A percentile compares a stretch with the other conserved stretches of the same genome.
phyloP scores from a whole-genome alignment of 1,284 basidiomycete genomes.

The Malassezia nana region DNA sequence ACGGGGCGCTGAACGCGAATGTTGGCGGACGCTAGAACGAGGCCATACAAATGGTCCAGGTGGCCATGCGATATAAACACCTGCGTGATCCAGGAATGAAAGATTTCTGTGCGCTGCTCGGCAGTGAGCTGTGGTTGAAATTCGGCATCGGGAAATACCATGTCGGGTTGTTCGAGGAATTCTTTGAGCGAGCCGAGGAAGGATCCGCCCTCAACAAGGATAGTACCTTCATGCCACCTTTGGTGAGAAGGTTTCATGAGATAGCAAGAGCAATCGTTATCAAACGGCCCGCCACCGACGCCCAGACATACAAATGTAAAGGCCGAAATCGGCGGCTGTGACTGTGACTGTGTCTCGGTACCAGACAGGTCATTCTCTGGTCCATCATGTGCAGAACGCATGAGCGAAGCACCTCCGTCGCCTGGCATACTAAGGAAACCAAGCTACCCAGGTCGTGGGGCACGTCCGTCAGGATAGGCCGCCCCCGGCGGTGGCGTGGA shows the following conservation, averaged over 20 bases:
- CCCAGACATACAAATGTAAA: conserved; percentile 48
- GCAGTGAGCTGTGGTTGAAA: conserved; percentile 26
- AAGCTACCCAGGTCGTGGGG: too few relatives aligned
- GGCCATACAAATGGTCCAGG: conserved; percentile 65
- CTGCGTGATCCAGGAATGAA: conserved; percentile 35
- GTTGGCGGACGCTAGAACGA: conserved; percentile 66
- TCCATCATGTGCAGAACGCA: too few relatives aligned
- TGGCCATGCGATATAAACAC: conserved; percentile 66
- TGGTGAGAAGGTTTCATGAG: conserved; percentile 46
- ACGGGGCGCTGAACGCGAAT: conserved; percentile 61
- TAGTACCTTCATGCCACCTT: conserved; percentile 45
- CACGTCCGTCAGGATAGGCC: too few relatives aligned
- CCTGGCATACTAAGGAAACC: too few relatives aligned
- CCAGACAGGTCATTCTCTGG: not conserved
- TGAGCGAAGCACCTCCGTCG: too few relatives aligned
- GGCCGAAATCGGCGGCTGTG: too few relatives aligned
- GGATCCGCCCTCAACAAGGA: conserved; percentile 47
- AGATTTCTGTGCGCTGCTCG: conserved; percentile 30
- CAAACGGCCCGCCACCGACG: conserved; percentile 50
- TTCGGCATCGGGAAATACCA: conserved; percentile 31
- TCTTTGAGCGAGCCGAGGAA: conserved; percentile 39
- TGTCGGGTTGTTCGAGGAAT: conserved; percentile 32
- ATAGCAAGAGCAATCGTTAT: conserved; percentile 49
- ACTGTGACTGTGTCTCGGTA: not conserved
- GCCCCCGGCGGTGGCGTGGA: too few relatives aligned